Base-by-base conservation (phyloP, 1,284 basidiomycete genomes). In the Apiotrichum veenhuisii region DNA sequence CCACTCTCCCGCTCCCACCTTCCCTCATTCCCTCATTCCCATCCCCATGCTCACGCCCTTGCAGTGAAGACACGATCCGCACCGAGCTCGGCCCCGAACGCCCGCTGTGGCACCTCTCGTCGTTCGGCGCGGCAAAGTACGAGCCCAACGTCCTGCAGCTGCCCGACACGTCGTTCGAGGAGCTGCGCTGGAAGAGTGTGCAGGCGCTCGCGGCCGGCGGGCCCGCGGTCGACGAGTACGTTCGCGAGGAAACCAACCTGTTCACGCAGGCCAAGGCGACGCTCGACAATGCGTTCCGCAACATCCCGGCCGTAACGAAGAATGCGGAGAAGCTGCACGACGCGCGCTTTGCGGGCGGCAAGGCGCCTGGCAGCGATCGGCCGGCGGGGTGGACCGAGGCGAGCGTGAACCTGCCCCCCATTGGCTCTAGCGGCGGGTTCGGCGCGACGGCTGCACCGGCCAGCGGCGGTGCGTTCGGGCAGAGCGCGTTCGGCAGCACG, bases 21-120 rank as follows among this genome's bases (percentile, higher is more conserved):
- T n/a, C n/a, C n/a, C n/a, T n/a, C n/a, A 11, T 9, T n/a, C 17
- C n/a, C 15, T 8, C 40, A 18, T 22, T n/a, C 15, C 5, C 14
- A 40, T 41, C n/a, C 18, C 14, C 18, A 12, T 23, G 23, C 54
- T 56, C 20, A 59, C 47, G 2, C 41, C 37, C 5, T 12, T 30
- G 3, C 26, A 75, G 73, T 38, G 68, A 70, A 17, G 69, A 71
- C 18, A 66, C 65, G 2, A 54, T 77, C 41, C 53, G 61, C 22
- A 43, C 54, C 20, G 75, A 77, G 42, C 65, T 77, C 1, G 41
- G 53, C 8, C 58, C 62, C 2, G 74, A 76, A 46, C 64, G 65
- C 65, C 93, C 92, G 0, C 54, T 82, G 9, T 97, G 89, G 87
- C 85, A 87, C n/a, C 77, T 94, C 0, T 86, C 89, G 0, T 87